These are phyloP conservation scores for Prunus persica DNA, from an alignment of 306 rosid species.

Conservation along the genomic window DNA sequence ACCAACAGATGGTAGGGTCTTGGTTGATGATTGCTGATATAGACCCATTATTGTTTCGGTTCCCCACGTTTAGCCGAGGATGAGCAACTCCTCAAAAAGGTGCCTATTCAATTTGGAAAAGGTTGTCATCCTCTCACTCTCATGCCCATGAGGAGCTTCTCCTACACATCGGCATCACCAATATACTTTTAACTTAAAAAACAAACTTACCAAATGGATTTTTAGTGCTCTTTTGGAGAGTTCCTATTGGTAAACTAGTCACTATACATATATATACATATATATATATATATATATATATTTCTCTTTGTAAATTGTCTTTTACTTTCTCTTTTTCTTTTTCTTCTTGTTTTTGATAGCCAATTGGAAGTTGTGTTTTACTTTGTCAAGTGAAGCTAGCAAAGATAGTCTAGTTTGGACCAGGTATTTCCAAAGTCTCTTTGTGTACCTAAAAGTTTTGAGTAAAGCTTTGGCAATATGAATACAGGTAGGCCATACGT, in stretches of 20 bases:
- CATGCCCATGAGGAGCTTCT: constrained; percentile 11
- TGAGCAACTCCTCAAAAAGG: constrained; percentile 31
- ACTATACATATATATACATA: too few species aligned
- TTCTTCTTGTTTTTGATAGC: neutral
- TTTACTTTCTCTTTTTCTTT: too few species aligned
- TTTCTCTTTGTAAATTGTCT: too few species aligned
- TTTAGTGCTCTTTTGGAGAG: neutral
- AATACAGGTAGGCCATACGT: constrained; percentile 38
- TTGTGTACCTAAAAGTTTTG: constrained; percentile 25
- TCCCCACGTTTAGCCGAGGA: constrained; percentile 59
- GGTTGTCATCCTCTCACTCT: neutral
- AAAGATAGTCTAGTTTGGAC: constrained; percentile 3
- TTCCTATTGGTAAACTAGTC: neutral
- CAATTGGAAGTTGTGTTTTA: neutral
- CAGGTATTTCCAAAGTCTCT: constrained; percentile 6
- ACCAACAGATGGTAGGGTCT: constrained; percentile 35
- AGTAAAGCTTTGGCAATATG: constrained; percentile 47
- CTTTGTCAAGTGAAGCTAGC: neutral
- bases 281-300: too few species aligned
- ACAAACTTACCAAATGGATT: neutral
- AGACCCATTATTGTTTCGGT: constrained; percentile 65
- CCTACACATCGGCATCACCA: neutral
- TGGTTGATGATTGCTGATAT: constrained; percentile 42
- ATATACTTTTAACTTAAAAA: neutral
- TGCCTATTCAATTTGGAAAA: constrained; percentile 2